Percentiles rank a stretch among this genome's conserved stretches.
phyloP scores from a whole-genome alignment of 2,329 filamentous ascomycete genomes.

The Chrysosphaeria jannelii region DNA sequence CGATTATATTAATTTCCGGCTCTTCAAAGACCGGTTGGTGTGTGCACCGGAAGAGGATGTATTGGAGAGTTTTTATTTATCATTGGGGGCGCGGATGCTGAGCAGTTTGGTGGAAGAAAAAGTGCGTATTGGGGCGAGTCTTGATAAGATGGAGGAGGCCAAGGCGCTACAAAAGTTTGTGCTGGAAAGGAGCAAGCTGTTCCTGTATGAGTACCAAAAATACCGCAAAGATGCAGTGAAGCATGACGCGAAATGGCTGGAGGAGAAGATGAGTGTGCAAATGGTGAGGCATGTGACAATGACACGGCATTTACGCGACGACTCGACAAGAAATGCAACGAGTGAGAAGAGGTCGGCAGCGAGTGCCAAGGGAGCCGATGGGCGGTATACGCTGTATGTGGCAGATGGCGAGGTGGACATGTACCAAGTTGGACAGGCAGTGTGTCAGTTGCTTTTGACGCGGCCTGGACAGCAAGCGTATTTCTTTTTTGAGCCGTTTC shows the following conservation, averaged over 20 bases:
- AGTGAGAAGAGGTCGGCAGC: constrained; percentile 50
- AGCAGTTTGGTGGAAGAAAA: constrained; percentile 55
- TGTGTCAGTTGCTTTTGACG: constrained; percentile 52
- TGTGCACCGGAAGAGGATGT: constrained; percentile 73
- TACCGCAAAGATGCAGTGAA: constrained; percentile 50
- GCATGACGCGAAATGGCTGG: constrained; percentile 72
- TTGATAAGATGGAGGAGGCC: constrained; percentile 24
- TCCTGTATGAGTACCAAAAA: constrained; percentile 46
- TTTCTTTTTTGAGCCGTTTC: constrained; percentile 68
- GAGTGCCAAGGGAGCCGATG: constrained; percentile 14
- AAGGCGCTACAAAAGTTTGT: constrained; percentile 46
- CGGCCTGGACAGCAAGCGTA: constrained; percentile 71
- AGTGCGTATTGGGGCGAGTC: constrained; percentile 33
- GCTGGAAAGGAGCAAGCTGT: constrained; percentile 64
- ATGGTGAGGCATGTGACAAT: constrained; percentile 53
- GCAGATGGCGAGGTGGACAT: constrained; percentile 42
- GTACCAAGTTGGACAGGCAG: constrained; percentile 72
- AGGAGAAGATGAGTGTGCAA: constrained; percentile 52
- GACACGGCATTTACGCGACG: constrained; percentile 42
- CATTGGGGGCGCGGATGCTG: constrained; percentile 49
- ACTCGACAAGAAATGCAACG: constrained; percentile 27
- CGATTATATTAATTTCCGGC: constrained; percentile 63
- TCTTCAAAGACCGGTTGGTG: constrained; percentile 63
- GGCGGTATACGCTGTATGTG: constrained; percentile 40
- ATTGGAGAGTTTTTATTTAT: constrained; percentile 58